These are phyloP conservation scores for Prunus mume DNA, from an alignment of 306 rosid genomes.

Conservation along the genomic window DNA sequence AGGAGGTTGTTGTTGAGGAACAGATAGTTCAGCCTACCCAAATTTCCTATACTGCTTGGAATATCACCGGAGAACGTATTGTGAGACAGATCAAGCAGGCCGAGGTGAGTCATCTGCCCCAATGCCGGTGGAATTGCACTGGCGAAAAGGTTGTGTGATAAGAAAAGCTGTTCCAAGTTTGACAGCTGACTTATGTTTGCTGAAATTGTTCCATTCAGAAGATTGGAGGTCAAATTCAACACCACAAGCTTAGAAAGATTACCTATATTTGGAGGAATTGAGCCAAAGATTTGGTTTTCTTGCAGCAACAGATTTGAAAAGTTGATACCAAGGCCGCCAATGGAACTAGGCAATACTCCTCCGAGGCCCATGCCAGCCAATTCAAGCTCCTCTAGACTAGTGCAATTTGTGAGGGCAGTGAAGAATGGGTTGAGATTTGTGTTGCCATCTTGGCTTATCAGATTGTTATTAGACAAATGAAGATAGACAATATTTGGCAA, in stretches of 20 bases:
- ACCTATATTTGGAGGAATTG: constrained; percentile 48
- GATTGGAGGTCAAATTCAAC: constrained; percentile 60
- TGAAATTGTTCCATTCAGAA: constrained; percentile 49
- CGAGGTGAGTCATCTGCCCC: constrained; percentile 37
- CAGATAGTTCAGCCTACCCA: constrained; percentile 34
- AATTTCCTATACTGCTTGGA: constrained; percentile 50
- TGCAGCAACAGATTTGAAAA: constrained; percentile 32
- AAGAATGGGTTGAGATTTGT: constrained; percentile 60
- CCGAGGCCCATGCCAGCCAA: constrained; percentile 65
- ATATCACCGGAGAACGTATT: constrained; percentile 50
- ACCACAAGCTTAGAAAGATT: constrained; percentile 43
- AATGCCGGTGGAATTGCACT: constrained; percentile 41
- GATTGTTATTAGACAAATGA: constrained; percentile 54
- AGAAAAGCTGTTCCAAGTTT: constrained; percentile 49
- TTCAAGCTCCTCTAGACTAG: constrained; percentile 52
- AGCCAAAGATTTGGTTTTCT: constrained; percentile 60
- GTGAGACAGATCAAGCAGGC: constrained; percentile 59
- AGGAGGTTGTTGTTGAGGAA: constrained; percentile 68
- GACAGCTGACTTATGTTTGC: constrained; percentile 32
- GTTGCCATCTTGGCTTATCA: constrained; percentile 53
- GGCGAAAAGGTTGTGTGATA: constrained; percentile 50
- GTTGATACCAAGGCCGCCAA: constrained; percentile 27
- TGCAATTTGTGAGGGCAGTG: constrained; percentile 53
- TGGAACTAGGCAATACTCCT: constrained; percentile 44
- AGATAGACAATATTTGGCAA: constrained; percentile 37